These are phyloP conservation scores for Candida odintsovae DNA, from an alignment of 805 yeast species.

Conservation along the genomic window DNA sequence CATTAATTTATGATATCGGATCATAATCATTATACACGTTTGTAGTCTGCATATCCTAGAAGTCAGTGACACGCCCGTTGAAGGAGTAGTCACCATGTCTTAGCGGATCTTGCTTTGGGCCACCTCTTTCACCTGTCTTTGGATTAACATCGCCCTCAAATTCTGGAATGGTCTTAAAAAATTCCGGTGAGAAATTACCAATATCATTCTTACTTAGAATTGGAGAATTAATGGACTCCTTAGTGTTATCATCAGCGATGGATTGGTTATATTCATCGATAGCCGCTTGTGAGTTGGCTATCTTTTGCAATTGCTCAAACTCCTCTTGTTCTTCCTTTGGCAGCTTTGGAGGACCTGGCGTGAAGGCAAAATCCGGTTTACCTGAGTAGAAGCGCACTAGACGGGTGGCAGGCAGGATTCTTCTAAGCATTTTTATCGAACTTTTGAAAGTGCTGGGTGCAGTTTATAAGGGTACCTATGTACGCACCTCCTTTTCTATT, in stretches of 20 bases:
- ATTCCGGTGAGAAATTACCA: slow-evolving; percentile 62
- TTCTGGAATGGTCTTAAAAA: slow-evolving; percentile 79
- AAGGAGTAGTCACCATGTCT: slow-evolving; percentile 90
- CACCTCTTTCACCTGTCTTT: slow-evolving; percentile 90
- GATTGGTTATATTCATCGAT: slow-evolving; percentile 62
- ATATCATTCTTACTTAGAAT: slow-evolving; percentile 44
- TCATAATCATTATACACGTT: neutral
- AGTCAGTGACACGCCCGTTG: slow-evolving; percentile 95
- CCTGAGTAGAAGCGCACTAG: slow-evolving; percentile 15
- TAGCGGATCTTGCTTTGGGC: slow-evolving; percentile 96
- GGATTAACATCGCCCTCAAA: slow-evolving; percentile 95
- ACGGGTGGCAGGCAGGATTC: neutral
- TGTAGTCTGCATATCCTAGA: slow-evolving; percentile 32
- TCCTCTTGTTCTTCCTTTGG: slow-evolving; percentile 83
- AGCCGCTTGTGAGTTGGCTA: slow-evolving; percentile 74
- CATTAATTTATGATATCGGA: neutral
- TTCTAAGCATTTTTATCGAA: slow-evolving; percentile 7
- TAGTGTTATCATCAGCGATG: slow-evolving; percentile 27
- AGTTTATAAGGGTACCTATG: no score
- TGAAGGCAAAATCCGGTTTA: slow-evolving; percentile 17
- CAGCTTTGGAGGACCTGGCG: slow-evolving; percentile 60
- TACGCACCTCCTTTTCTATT: no score
- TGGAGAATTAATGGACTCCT: slow-evolving; percentile 30
- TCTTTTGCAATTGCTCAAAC: slow-evolving; percentile 77
- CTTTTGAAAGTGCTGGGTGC: neutral